These are phyloP conservation scores for Fusarium sp. DNA, from an alignment of 2,329 filamentous ascomycete genomes.

Conservation along the genomic window DNA sequence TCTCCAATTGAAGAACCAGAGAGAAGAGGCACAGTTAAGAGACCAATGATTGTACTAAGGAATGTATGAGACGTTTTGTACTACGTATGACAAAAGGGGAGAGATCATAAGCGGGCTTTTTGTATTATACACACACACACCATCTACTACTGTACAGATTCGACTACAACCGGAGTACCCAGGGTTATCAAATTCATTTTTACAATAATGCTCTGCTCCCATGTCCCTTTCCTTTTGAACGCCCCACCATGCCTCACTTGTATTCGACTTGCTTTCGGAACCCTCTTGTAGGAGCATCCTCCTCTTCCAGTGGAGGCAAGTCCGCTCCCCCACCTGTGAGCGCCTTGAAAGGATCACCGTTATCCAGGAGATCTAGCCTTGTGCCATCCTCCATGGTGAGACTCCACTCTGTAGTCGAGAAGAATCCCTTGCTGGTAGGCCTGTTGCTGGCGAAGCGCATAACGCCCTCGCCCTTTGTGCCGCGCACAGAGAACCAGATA, in stretches of 20 bases:
- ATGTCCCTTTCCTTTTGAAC: slow-evolving; percentile 5
- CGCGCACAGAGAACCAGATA: slow-evolving; percentile 88
- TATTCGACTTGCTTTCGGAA: slow-evolving; percentile 62
- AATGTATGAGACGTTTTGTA: slow-evolving; percentile 48
- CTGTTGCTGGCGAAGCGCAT: slow-evolving; percentile 86
- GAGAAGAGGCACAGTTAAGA: slow-evolving; percentile 48
- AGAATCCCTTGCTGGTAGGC: slow-evolving; percentile 70
- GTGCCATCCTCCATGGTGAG: slow-evolving; percentile 73
- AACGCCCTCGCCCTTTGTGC: slow-evolving; percentile 74
- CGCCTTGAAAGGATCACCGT: slow-evolving; percentile 74
- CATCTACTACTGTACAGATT: slow-evolving; percentile 51
- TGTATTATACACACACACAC: slow-evolving; percentile 56
- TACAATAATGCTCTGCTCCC: slow-evolving; percentile 10
- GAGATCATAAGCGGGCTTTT: slow-evolving; percentile 50
- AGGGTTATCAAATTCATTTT: slow-evolving; percentile 40
- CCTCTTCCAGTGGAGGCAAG: slow-evolving; percentile 51
- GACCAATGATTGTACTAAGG: slow-evolving; percentile 35
- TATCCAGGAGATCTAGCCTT: slow-evolving; percentile 79
- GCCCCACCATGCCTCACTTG: slow-evolving; percentile 41
- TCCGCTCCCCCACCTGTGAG: slow-evolving; percentile 60
- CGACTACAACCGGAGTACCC: slow-evolving; percentile 46
- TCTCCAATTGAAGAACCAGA: slow-evolving; percentile 65
- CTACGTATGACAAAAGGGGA: slow-evolving; percentile 42
- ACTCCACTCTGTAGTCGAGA: slow-evolving; percentile 92
- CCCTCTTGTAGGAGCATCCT: slow-evolving; percentile 58